Evolutionary conservation across 2,329 filamentous ascomycete genomes (phyloP), one percentile per base, ranked within the genome.

Genomic region (Diplodia seriata): DNA sequence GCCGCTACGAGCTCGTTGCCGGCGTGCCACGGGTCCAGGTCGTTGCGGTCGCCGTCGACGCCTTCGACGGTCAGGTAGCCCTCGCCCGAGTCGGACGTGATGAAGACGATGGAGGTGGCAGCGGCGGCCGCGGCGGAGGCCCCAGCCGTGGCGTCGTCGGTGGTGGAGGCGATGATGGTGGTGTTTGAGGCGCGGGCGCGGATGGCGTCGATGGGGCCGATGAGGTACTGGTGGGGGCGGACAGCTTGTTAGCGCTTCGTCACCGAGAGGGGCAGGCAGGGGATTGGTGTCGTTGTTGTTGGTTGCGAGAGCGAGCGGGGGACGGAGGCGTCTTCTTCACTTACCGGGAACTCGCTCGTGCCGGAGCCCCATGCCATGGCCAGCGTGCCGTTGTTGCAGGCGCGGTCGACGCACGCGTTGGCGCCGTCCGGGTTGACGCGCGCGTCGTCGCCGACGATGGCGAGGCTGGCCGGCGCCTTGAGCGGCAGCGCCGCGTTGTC

Each of bases 401-500:
- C 88, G 40, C 91, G 87, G 78, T 96, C 91, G 14, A 75, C 68
- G 75, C 93, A 97, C 38, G 90, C 89, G 74, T 97, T 97, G 33
- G 91, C 89, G 0, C 94, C 94, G 29, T 84, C 84, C 0, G 85
- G 83, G 75, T 91, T 94, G 15, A 89, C 84, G 0, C 91, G 91
- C 14, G 93, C 91, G 78, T 98, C 94, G 63, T 92, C 89, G 23
- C 94, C 94, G 72, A 97, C 75, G n/a, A 79, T 75, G 18, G 77
- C 77, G 26, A 86, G 65, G 94, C 72, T 94, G 88, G n/a, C 84
- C 79, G 68, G 87, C 66, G 76, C 76, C 26, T 71, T 89, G n/a
- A 97, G 84, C 0, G 94, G 94, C 38, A 98, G 83, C 2, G 85
- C 84, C 14, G 89, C 89, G 3, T 84, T 83, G 38, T 78, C 83